Conservation (phyloP, 2,329 filamentous ascomycete species). For the Fusarium humuli region DNA sequence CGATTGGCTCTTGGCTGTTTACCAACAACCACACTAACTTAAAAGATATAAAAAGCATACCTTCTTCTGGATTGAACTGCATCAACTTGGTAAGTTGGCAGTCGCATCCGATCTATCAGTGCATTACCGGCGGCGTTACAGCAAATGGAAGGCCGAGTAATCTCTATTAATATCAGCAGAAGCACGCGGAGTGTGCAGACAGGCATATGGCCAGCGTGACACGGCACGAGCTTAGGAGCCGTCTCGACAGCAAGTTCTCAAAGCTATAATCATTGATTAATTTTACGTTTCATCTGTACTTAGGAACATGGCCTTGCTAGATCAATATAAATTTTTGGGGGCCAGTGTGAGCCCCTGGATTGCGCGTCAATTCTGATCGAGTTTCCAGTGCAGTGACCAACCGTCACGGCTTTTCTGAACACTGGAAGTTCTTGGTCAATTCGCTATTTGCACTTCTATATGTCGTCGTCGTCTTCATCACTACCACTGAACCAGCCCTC, state of each 20-base stretch:
- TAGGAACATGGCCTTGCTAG: constrained; percentile 48
- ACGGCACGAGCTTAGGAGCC: constrained; percentile 10
- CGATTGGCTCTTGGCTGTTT: constrained; percentile 10
- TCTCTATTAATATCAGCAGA: constrained; percentile 39
- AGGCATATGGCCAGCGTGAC: constrained; percentile 7
- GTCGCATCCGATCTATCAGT: constrained; percentile 23
- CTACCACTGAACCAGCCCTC: constrained; percentile 87
- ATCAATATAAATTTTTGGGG: constrained; percentile 47
- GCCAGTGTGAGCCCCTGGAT: constrained; percentile 21
- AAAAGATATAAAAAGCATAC: constrained; percentile 21
- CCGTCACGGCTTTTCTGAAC: neutral
- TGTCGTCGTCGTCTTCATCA: constrained; percentile 74
- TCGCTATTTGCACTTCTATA: constrained; percentile 30
- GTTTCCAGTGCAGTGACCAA: neutral
- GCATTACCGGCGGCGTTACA: constrained; percentile 31
- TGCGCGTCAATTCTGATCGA: neutral
- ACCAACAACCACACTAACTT: constrained; percentile 35
- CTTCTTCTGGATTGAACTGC: constrained; percentile 28
- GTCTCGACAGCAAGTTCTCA: neutral
- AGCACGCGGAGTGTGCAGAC: constrained; percentile 16
- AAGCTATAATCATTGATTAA: constrained; percentile 21
- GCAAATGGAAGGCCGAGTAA: constrained; percentile 38
- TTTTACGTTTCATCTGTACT: constrained; percentile 43
- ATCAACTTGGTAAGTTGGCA: constrained; percentile 34
- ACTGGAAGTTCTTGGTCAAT: neutral